Evolutionary conservation across 2,329 filamentous ascomycete genomes (phyloP).

Genomic region (Xylaria sp.): DNA sequence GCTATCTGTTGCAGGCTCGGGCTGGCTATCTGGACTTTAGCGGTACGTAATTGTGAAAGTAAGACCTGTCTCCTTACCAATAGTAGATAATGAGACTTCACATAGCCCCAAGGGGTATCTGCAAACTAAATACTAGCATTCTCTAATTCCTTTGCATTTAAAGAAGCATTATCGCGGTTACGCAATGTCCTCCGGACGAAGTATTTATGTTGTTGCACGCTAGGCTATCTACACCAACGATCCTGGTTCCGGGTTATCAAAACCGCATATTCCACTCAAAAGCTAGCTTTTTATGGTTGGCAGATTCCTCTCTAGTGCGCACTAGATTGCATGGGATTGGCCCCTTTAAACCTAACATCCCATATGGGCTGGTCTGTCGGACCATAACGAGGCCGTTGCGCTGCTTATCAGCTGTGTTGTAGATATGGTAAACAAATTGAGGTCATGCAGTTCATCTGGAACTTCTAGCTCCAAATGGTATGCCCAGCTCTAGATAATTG

Average conservation of each 20-base stretch:
- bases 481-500: not conserved
- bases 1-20: not conserved
- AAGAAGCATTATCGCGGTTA: not conserved
- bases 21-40: not conserved
- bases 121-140: not conserved
- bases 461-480: not conserved
- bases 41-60: not conserved
- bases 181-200: not conserved
- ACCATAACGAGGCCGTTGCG: not conserved
- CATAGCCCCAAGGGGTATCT: not conserved
- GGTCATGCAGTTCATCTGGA: not conserved
- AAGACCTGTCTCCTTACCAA: not conserved
- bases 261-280: not conserved
- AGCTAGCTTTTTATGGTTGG: not conserved
- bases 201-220: not conserved
- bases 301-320: not conserved
- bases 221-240: not conserved
- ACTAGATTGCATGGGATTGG: not conserved
- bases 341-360: constrained; percentile 9
- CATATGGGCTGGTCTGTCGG: not conserved
- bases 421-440: not conserved
- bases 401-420: not conserved
- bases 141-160: not conserved
- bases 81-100: not conserved
- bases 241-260: constrained; percentile 1